These are phyloP conservation scores for Kwoniella dejecticola DNA, from an alignment of 768 basidiomycete genomes.

Conservation along the genomic window DNA sequence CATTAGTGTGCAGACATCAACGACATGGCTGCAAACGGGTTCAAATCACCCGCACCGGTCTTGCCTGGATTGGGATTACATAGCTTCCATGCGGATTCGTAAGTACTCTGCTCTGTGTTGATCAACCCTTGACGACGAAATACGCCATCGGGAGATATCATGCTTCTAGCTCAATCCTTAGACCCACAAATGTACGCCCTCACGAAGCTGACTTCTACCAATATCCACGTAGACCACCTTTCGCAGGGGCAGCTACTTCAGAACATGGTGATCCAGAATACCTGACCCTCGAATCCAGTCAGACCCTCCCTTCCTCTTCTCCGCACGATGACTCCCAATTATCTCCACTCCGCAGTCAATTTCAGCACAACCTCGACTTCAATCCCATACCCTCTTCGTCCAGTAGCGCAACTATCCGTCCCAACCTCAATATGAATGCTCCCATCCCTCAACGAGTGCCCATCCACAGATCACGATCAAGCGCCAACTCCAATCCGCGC, in stretches of 20 bases:
- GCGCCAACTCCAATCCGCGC: not conserved
- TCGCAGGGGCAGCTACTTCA: constrained; percentile 37
- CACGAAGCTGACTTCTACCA: not conserved
- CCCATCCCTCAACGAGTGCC: constrained; percentile 14
- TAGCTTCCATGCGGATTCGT: constrained; percentile 52
- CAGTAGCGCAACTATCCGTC: not conserved
- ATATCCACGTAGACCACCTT: constrained; percentile 34
- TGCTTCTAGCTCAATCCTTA: not conserved
- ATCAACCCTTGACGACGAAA: not conserved
- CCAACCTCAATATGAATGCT: not conserved
- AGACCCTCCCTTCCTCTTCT: not conserved
- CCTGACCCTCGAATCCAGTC: constrained; percentile 31
- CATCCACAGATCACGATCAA: not conserved
- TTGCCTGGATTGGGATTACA: constrained; percentile 52
- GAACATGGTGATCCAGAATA: constrained; percentile 33
- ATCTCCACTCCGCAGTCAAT: not conserved
- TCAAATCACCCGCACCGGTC: constrained; percentile 51
- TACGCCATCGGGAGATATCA: not conserved
- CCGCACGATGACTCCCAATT: constrained; percentile 12
- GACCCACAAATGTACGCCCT: not conserved
- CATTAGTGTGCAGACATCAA: not conserved
- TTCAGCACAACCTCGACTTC: not conserved
- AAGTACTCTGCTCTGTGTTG: constrained; percentile 12
- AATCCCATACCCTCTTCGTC: not conserved
- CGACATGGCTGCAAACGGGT: constrained; percentile 28